Base-by-base conservation (phyloP, 1,284 basidiomycete genomes). In the Calocybe gambosa region DNA sequence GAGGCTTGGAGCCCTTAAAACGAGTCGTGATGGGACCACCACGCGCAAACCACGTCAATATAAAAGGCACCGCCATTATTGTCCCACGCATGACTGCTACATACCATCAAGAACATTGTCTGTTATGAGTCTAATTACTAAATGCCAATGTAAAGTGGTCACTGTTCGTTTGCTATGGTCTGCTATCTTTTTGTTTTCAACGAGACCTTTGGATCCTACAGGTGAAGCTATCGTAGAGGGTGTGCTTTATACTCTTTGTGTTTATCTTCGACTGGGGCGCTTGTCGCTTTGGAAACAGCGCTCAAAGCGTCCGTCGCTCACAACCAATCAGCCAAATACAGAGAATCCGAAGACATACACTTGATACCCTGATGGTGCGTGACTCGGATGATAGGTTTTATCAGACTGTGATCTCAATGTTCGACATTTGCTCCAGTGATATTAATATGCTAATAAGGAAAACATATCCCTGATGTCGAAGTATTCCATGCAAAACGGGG, bases 281-380 rank as follows among this genome's bases (percentile, higher is more conserved):
- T 29, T 29, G 28, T 18, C n/a, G 16, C 28, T 29, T 29, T 47
- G 35, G 45, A 21, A 42, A 42, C 40, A 42, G 45, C 45, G 40
- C 45, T 39, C 45, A 46, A 18, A 25, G 25, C 34, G 5, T 39
- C 45, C 25, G 15, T 18, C 7, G 21, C 7, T 23, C 21, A 23
- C 7, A 23, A 23, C 3, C 21, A 3, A 23, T 23, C 21, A 23
- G 21, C 21, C 21, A 23, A 23, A 23, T 23, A 23, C 21, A 23
- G 21, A 4, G 21, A 23, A 23, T 23, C 21, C 21, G 7, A 7
- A 23, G 21, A 23, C 7, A 23, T 23, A 7, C 21, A 23, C 21
- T 3, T 7, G 21, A 23, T 7, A 7, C 21, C 21, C 3, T 23
- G 21, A 23, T 23, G n/a, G n/a, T n/a, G n/a, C n/a, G n/a, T n/a